Conservation (phyloP, 768 basidiomycete species). For the Leccinum rimulosum region DNA sequence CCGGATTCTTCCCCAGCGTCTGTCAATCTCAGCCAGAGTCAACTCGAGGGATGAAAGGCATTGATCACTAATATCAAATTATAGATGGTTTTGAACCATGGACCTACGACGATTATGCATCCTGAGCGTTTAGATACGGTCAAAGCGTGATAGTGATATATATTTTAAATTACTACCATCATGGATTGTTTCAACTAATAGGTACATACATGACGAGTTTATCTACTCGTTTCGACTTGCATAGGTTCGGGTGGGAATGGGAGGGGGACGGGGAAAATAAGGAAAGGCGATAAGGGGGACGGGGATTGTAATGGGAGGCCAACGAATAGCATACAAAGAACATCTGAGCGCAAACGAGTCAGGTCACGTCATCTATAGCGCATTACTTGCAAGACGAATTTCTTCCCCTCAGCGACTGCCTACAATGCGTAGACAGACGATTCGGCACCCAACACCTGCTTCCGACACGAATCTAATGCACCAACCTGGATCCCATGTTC, state of each 20-base stretch:
- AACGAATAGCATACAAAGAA: not conserved
- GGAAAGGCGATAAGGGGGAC: not conserved
- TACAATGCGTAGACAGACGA: not conserved
- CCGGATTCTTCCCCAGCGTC: too few relatives aligned
- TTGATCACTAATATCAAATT: not conserved
- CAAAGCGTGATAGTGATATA: not conserved
- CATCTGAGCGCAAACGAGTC: not conserved
- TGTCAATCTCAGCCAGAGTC: not conserved
- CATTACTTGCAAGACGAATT: not conserved
- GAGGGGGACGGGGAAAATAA: not conserved
- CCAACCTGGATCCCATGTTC: not conserved
- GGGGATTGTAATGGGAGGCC: slow-evolving; percentile 27
- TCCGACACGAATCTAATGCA: not conserved
- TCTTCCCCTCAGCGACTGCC: not conserved
- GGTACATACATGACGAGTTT: not conserved
- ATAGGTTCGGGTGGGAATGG: not conserved
- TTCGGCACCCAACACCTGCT: not conserved
- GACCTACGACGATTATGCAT: not conserved
- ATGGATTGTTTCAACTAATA: not conserved
- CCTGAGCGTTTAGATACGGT: not conserved
- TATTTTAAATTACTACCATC: not conserved
- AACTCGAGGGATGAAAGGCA: not conserved
- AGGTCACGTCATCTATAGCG: not conserved
- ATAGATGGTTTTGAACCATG: not conserved
- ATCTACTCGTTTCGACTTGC: not conserved